Evolutionary conservation across 345 rosid genomes (phyloP).

Genomic region (Geranium rotundifolium): DNA sequence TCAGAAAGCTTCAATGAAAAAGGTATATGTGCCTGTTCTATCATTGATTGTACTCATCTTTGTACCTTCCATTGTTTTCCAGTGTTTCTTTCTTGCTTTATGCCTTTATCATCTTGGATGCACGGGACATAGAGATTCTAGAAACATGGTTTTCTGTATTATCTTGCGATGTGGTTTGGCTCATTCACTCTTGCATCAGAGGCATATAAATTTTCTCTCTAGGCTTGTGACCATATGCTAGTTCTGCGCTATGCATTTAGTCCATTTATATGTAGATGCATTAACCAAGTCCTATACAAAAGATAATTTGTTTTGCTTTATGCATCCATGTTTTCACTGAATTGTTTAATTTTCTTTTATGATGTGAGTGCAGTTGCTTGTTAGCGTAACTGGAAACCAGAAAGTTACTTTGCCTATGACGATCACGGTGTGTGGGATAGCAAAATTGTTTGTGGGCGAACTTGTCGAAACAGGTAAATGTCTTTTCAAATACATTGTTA

Average conservation of each 20-base stretch:
- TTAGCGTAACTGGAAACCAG: constrained; percentile 28
- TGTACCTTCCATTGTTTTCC: background rate
- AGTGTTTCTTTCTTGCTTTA: too few relatives aligned
- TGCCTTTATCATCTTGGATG: too few relatives aligned
- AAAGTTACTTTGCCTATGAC: constrained; percentile 23
- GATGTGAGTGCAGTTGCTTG: constrained; percentile 19
- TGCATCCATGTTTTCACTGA: background rate
- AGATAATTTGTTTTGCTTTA: background rate
- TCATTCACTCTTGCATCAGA: too few relatives aligned
- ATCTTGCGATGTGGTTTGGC: background rate
- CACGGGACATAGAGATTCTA: background rate
- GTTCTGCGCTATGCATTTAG: too few relatives aligned
- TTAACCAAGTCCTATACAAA: background rate
- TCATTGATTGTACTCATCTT: background rate
- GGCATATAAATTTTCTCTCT: too few relatives aligned
- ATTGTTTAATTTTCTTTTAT: background rate
- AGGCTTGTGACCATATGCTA: too few relatives aligned
- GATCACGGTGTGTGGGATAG: constrained; percentile 26
- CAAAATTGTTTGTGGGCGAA: constrained; percentile 33
- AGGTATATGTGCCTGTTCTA: constrained; percentile 10
- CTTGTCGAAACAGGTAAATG: constrained; percentile 27
- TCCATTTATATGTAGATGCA: too few relatives aligned
- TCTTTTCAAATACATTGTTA: background rate
- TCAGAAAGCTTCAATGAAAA: constrained; percentile 26
- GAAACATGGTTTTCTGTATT: background rate